Evolutionary conservation across 306 rosid genomes (phyloP), one percentile per base, ranked within the genome.

Genomic region (Purshia tridentata): DNA sequence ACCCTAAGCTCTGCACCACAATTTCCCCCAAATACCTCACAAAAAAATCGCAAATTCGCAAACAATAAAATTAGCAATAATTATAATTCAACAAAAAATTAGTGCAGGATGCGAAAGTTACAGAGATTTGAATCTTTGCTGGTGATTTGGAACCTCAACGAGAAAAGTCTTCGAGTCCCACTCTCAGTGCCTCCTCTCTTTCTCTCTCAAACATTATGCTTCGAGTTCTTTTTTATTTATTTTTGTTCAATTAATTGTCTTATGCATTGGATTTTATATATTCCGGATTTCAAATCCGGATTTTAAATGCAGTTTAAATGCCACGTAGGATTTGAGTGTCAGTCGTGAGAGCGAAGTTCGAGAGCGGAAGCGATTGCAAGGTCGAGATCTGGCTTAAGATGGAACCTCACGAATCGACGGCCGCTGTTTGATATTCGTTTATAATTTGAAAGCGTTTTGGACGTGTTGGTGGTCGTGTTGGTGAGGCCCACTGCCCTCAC

Each of bases 201-300:
- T 69, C 80, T 79, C 56, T 61, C 54, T 60, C 76, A 18, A 65
- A 20, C 58, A 65, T 45, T 67, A 49, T 45, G 75, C 49, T 62
- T 54, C 63, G 8, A 44, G 20, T 49, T 72, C 51, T 49, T 40
- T 54, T n/a, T 39, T 29, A 29, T 29, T 20, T 49, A 14, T 9
- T 49, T 56, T 10, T 49, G 39, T 23, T 35, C 52, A 29, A 37
- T 13, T 71, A 67, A 72, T 70, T 46, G 37, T 64, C 55, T 18
- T 44, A 46, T 16, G 81, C 44, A 72, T 63, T 69, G 66, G 73
- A 65, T 40, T 13, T 75, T 66, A 70, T 72, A 74, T 72, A 46
- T 41, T 55, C 78, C 96, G 98, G 96, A 89, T 83, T 84, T 89
- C 81, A 93, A 93, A 81, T 62, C 76, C 92, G 90, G 98, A 93